These are phyloP conservation scores for Fusarium pseudonygamai DNA, from an alignment of 2,329 filamentous ascomycete genomes.

Conservation along the genomic window DNA sequence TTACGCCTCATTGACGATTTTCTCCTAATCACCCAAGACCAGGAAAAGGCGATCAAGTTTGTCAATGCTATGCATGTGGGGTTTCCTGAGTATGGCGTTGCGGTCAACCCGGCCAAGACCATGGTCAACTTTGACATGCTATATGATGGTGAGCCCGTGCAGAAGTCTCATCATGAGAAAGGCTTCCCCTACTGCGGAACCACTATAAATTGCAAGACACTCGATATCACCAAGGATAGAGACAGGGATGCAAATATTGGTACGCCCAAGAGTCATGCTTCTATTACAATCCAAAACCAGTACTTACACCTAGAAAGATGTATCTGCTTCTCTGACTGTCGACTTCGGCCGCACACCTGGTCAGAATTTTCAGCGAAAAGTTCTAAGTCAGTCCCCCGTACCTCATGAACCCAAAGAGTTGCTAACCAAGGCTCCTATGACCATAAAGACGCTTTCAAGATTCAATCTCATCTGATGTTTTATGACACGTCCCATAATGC, in stretches of 20 bases:
- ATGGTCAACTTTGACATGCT: constrained; percentile 81
- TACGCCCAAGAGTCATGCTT: constrained; percentile 51
- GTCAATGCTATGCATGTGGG: constrained; percentile 83
- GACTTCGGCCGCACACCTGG: constrained; percentile 79
- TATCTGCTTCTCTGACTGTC: constrained; percentile 80
- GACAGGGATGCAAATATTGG: constrained; percentile 60
- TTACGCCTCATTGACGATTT: constrained; percentile 93
- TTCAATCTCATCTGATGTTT: constrained; percentile 86
- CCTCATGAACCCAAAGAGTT: not conserved
- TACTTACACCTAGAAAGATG: constrained; percentile 32
- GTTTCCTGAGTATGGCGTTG: constrained; percentile 80
- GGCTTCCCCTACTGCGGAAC: constrained; percentile 92
- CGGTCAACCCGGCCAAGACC: constrained; percentile 80
- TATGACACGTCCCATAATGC: constrained; percentile 84
- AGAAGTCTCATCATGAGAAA: constrained; percentile 52
- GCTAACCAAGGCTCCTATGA: not conserved
- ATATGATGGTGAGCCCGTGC: constrained; percentile 63
- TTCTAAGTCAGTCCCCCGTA: constrained; percentile 64
- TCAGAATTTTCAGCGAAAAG: constrained; percentile 81
- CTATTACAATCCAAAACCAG: not conserved
- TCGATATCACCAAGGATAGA: constrained; percentile 78
- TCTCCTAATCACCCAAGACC: constrained; percentile 80
- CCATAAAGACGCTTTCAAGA: constrained; percentile 72
- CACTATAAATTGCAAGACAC: constrained; percentile 75
- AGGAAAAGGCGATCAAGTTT: constrained; percentile 74